A percentile compares a stretch with the other conserved stretches of the same genome.
These are phyloP conservation scores for Lentinula sp. DNA, from an alignment of 768 basidiomycete species.

Conservation along the genomic window DNA sequence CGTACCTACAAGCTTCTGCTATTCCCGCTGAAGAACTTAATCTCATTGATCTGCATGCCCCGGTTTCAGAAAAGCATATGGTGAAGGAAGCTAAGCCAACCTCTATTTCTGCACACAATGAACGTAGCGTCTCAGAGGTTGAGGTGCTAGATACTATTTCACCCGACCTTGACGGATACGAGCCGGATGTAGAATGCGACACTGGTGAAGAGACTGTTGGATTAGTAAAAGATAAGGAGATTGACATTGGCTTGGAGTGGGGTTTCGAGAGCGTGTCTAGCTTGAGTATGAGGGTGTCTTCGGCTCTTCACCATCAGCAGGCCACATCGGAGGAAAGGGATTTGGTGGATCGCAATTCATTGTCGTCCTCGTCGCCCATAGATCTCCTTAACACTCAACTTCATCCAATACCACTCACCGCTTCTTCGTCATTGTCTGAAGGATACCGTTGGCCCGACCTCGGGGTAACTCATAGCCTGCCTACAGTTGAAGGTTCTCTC, in stretches of 20 bases:
- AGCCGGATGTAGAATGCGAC: neutral
- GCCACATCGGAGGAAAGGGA: neutral
- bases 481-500: neutral
- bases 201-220: neutral
- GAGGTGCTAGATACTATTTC: neutral
- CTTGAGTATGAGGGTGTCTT: neutral
- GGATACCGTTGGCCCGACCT: neutral
- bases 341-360: neutral
- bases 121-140: neutral
- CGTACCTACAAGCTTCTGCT: neutral
- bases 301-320: neutral
- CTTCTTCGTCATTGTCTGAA: neutral
- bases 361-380: neutral
- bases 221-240: neutral
- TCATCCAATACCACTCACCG: neutral
- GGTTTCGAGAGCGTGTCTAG: constrained; percentile 1
- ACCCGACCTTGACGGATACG: neutral
- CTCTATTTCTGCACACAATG: neutral
- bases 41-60: constrained; percentile 4
- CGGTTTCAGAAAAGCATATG: neutral
- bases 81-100: neutral
- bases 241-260: constrained; percentile 2
- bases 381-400: neutral
- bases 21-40: neutral
- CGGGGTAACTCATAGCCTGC: neutral